Evolutionary conservation across 202 grass and related monocot genomes (phyloP), one percentile per base, ranked within the genome.

Genomic region (Saccharum hybrid): DNA sequence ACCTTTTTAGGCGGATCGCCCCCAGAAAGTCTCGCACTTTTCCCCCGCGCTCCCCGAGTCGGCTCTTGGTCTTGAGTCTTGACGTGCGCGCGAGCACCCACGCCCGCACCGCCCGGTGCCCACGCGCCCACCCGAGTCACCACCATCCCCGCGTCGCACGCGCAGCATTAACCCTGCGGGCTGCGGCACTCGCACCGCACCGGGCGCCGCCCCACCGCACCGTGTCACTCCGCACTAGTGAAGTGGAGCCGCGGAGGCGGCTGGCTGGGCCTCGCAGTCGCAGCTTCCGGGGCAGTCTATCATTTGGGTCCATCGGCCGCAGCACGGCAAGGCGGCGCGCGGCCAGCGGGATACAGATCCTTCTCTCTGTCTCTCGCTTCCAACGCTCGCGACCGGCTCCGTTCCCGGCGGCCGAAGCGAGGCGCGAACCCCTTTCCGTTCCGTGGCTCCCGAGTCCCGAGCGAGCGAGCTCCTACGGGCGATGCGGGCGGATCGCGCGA

Each of bases 341-440:
- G 21, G 2, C 54, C 34, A 18, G 42, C 56, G 11, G 26, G 5
- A 0, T 18, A 10, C 66, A 79, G 84, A 83, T 80, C 84, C 79
- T 30, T 49, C 42, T 15, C 79, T 22, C 36, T 21, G 39, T 3
- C 66, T 15, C 60, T 48, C n/a, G 42, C 78, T 56, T 40, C 31
- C 30, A 66, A 15, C 68, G 15, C 39, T 62, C 40, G 56, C 68
- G 68, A 71, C n/a, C 8, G n/a, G 41, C 45, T 31, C 73, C 75
- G 49, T 73, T 86, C 63, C 56, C 83, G 86, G 91, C 83, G 86
- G 78, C 72, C 36, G 13, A 86, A 82, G 81, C 78, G 43, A 85
- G 22, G 15, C 9, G 67, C 59, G 10, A 26, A 37, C n/a, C 3
- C 70, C 13, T 15, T 75, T 28, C 45, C 13, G 0, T 48, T 52